phyloP scores from a whole-genome alignment of 2,329 filamentous ascomycete species.

The Scorias spongiosa region DNA sequence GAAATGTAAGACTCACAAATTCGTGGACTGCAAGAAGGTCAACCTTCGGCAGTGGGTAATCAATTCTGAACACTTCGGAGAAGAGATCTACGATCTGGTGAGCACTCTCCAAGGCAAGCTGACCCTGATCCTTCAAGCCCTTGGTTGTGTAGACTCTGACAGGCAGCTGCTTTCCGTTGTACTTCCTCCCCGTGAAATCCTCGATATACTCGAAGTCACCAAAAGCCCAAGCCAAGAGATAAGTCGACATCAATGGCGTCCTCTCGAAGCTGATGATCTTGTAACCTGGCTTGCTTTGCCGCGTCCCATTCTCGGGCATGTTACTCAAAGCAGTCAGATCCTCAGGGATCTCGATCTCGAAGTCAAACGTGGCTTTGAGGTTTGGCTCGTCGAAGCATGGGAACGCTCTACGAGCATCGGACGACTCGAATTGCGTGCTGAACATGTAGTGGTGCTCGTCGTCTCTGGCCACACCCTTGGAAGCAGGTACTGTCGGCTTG shows the following conservation, averaged over 20 bases:
- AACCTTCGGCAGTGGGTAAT: slow-evolving; percentile 85
- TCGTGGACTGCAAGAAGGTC: slow-evolving; percentile 86
- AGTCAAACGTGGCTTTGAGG: slow-evolving; percentile 89
- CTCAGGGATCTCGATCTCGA: slow-evolving; percentile 78
- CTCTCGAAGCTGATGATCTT: slow-evolving; percentile 63
- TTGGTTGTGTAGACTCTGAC: slow-evolving; percentile 92
- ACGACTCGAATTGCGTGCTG: slow-evolving; percentile 95
- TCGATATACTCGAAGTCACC: slow-evolving; percentile 97
- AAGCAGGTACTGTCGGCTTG: slow-evolving; percentile 58
- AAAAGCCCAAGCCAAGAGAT: slow-evolving; percentile 83
- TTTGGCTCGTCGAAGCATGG: slow-evolving; percentile 98
- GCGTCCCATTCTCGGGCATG: slow-evolving; percentile 72
- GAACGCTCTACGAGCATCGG: slow-evolving; percentile 86
- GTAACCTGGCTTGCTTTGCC: slow-evolving; percentile 51
- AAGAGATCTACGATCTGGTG: slow-evolving; percentile 93
- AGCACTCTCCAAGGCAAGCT: slow-evolving; percentile 77
- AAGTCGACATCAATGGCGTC: slow-evolving; percentile 78
- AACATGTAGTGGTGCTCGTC: slow-evolving; percentile 52
- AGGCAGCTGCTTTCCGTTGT: slow-evolving; percentile 79
- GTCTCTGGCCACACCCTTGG: slow-evolving; percentile 63
- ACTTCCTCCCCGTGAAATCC: slow-evolving; percentile 73
- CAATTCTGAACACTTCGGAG: slow-evolving; percentile 76
- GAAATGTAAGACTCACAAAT: slow-evolving; percentile 46
- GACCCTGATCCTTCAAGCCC: slow-evolving; percentile 84
- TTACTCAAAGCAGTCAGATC: slow-evolving; percentile 85